Conservation (phyloP, 1,284 basidiomycete genomes). For the Cutaneotrichosporon cyanovorans region DNA sequence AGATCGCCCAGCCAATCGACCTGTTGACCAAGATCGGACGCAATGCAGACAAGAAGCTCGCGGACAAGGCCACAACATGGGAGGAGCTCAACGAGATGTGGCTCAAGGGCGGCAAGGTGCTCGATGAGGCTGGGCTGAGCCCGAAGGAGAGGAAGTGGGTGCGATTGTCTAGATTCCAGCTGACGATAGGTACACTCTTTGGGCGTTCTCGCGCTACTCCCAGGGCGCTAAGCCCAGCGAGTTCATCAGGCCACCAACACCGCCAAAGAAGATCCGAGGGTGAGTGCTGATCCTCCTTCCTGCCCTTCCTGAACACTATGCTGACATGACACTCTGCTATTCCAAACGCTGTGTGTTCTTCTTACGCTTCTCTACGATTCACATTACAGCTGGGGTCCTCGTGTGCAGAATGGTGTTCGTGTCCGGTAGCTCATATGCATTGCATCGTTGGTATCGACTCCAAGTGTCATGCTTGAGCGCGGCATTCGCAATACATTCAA, state of each 20-base stretch:
- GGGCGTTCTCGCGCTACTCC: constrained; percentile 37
- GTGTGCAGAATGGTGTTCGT: constrained; percentile 27
- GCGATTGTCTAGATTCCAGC: neutral
- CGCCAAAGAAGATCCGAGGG: constrained; percentile 41
- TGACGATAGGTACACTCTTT: constrained; percentile 21
- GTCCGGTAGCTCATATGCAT: constrained; percentile 9
- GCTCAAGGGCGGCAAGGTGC: constrained; percentile 23
- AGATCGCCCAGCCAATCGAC: constrained; percentile 26
- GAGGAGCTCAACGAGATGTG: constrained; percentile 32
- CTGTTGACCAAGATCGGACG: constrained; percentile 36
- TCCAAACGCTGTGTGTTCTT: neutral
- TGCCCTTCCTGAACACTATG: neutral
- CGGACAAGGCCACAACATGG: constrained; percentile 30
- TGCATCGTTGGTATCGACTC: neutral
- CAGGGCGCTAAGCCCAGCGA: constrained; percentile 24
- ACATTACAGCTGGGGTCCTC: constrained; percentile 26
- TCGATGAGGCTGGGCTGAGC: constrained; percentile 30
- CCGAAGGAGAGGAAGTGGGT: constrained; percentile 38
- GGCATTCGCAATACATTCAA: too few relatives aligned
- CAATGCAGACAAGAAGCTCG: constrained; percentile 35
- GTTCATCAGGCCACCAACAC: constrained; percentile 28
- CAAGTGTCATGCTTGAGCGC: too few relatives aligned
- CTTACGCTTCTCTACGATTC: too few relatives aligned
- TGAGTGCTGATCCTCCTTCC: constrained; percentile 17
- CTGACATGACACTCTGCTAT: neutral